phyloP scores from a whole-genome alignment of 2,329 filamentous ascomycete species.

The Bipolaris bicolor region DNA sequence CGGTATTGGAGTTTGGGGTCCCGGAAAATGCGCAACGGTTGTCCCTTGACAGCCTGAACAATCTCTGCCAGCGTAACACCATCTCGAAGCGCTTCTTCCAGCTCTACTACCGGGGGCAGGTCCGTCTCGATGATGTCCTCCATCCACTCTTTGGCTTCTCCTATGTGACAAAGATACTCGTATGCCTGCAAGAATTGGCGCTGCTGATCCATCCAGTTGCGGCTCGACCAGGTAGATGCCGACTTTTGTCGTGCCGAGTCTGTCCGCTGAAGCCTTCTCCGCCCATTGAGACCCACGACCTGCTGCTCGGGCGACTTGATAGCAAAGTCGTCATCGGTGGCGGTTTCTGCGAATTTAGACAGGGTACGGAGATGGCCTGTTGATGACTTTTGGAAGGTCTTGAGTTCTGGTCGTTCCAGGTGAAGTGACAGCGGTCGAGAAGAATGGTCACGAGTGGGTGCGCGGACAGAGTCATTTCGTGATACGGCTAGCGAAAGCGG shows the following conservation, averaged over 20 bases:
- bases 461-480: slow-evolving; percentile 47
- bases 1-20: slow-evolving; percentile 86
- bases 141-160: slow-evolving; percentile 99
- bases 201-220: slow-evolving; percentile 99
- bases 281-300: slow-evolving; percentile 84
- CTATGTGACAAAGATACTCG: slow-evolving; percentile 98
- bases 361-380: slow-evolving; percentile 88
- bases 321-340: slow-evolving; percentile 77
- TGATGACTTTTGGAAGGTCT: slow-evolving; percentile 83
- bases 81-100: slow-evolving; percentile 90
- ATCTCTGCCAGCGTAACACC: slow-evolving; percentile 94
- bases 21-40: slow-evolving; percentile 81
- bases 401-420: slow-evolving; percentile 65
- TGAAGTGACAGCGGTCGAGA: slow-evolving; percentile 41
- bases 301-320: slow-evolving; percentile 81
- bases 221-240: slow-evolving; percentile 70
- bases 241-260: slow-evolving; percentile 62
- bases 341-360: slow-evolving; percentile 79
- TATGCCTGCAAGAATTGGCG: slow-evolving; percentile 95
- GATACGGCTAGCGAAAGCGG: slow-evolving; percentile 52
- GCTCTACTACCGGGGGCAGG: slow-evolving; percentile 88
- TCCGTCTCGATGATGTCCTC: slow-evolving; percentile 85
- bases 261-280: slow-evolving; percentile 78
- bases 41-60: slow-evolving; percentile 82
- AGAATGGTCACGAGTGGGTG: slow-evolving; percentile 44